Percentiles rank a stretch among this genome's conserved stretches.
Evolutionary conservation across 208 protist species (phyloP).

Genomic region (Leishmania arabica): DNA sequence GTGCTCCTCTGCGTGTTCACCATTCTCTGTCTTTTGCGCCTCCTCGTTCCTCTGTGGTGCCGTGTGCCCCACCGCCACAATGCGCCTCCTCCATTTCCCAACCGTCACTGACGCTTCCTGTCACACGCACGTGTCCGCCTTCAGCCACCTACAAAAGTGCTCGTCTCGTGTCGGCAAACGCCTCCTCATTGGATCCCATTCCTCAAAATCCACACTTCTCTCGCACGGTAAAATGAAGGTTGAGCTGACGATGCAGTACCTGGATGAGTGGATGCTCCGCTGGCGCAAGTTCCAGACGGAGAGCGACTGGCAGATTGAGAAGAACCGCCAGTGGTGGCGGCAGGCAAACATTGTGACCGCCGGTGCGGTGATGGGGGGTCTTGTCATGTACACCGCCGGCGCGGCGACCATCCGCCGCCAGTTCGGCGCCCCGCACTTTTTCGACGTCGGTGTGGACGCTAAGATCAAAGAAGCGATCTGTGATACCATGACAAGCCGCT

Average conservation of each 20-base stretch:
- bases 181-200: not conserved
- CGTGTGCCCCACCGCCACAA: not conserved
- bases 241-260: slow-evolving; percentile 88
- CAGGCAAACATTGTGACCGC: slow-evolving; percentile 56
- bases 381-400: slow-evolving; percentile 75
- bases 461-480: slow-evolving; percentile 64
- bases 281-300: slow-evolving; percentile 92
- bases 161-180: not conserved
- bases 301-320: slow-evolving; percentile 89
- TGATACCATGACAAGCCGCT: slow-evolving; percentile 62
- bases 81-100: not conserved
- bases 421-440: slow-evolving; percentile 87
- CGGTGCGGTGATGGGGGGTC: slow-evolving; percentile 43
- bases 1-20: not conserved
- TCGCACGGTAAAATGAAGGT: slow-evolving; percentile 54
- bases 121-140: not conserved
- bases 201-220: not conserved
- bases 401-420: slow-evolving; percentile 72
- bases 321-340: slow-evolving; percentile 87
- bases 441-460: slow-evolving; percentile 80
- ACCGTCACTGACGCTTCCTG: not conserved
- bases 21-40: not conserved
- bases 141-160: not conserved
- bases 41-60: slow-evolving; percentile 10
- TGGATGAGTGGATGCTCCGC: slow-evolving; percentile 93